Evolutionary conservation across 768 basidiomycete genomes (phyloP).

Genomic region (Termitomyces eurrhizus): DNA sequence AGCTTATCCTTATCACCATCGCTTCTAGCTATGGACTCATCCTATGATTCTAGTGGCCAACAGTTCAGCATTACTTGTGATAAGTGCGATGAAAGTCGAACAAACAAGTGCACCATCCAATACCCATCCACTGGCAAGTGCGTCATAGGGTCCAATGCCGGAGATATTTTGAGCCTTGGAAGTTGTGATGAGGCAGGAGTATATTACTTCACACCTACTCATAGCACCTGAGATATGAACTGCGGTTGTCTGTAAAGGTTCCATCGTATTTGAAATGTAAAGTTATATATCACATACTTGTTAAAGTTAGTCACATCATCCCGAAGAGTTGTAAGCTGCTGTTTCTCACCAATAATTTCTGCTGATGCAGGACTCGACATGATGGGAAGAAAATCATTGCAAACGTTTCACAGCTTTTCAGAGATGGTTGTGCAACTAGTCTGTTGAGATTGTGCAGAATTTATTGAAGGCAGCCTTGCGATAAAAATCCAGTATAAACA

Average conservation of each 20-base stretch:
- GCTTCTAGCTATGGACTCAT: background rate
- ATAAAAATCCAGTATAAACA: too few relatives aligned
- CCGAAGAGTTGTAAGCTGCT: too few relatives aligned
- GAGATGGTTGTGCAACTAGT: background rate
- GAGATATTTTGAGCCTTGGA: constrained; percentile 8
- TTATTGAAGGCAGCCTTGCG: background rate
- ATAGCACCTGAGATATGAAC: background rate
- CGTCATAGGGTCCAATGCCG: constrained; percentile 6
- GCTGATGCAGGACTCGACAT: background rate
- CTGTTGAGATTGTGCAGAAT: background rate
- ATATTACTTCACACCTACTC: constrained; percentile 1
- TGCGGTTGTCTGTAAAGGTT: too few relatives aligned
- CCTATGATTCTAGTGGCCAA: constrained; percentile 3
- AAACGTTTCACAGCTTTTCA: too few relatives aligned
- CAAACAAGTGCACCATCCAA: constrained; percentile 7
- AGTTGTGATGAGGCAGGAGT: constrained; percentile 10
- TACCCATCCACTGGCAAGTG: constrained; percentile 13
- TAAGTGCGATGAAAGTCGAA: constrained; percentile 5
- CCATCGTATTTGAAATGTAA: too few relatives aligned
- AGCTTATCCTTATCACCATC: background rate
- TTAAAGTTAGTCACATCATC: too few relatives aligned
- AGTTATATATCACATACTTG: too few relatives aligned
- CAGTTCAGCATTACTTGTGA: constrained; percentile 14
- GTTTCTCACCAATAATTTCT: too few relatives aligned
- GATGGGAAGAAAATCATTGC: background rate